These are phyloP conservation scores for Puccinia sorghi DNA, from an alignment of 1,284 basidiomycete species.

Conservation along the genomic window DNA sequence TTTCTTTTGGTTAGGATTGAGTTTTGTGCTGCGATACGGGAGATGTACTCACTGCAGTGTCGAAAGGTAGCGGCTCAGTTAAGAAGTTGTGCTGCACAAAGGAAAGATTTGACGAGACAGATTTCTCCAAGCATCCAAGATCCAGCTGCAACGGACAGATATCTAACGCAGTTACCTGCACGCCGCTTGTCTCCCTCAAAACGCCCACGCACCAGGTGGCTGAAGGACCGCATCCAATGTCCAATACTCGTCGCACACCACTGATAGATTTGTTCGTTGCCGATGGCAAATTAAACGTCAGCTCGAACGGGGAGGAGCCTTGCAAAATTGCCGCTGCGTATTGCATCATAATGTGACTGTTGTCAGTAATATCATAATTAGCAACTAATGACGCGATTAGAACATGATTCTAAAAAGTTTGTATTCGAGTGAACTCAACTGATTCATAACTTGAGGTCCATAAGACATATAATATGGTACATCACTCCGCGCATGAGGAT, in stretches of 20 bases:
- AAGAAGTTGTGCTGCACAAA: slow-evolving; percentile 38
- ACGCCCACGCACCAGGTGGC: slow-evolving; percentile 41
- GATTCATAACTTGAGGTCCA: slow-evolving; percentile 19
- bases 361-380: neutral
- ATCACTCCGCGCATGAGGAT: slow-evolving; percentile 22
- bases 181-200: neutral
- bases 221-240: slow-evolving; percentile 36
- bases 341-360: slow-evolving; percentile 23
- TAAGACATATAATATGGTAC: slow-evolving; percentile 47
- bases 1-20: neutral
- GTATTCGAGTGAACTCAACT: slow-evolving; percentile 45
- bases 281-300: neutral
- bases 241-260: slow-evolving; percentile 22
- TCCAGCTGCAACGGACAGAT: slow-evolving; percentile 23
- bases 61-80: slow-evolving; percentile 20
- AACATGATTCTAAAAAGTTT: neutral
- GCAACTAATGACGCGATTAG: neutral
- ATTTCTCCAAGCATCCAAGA: neutral
- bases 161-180: slow-evolving; percentile 22
- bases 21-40: neutral
- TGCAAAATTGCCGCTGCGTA: slow-evolving; percentile 21
- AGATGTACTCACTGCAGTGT: slow-evolving; percentile 24
- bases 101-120: neutral
- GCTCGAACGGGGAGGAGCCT: slow-evolving; percentile 18
- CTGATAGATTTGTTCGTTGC: neutral